phyloP scores from a whole-genome alignment of 768 basidiomycete species.

The Heimioporus sp. region DNA sequence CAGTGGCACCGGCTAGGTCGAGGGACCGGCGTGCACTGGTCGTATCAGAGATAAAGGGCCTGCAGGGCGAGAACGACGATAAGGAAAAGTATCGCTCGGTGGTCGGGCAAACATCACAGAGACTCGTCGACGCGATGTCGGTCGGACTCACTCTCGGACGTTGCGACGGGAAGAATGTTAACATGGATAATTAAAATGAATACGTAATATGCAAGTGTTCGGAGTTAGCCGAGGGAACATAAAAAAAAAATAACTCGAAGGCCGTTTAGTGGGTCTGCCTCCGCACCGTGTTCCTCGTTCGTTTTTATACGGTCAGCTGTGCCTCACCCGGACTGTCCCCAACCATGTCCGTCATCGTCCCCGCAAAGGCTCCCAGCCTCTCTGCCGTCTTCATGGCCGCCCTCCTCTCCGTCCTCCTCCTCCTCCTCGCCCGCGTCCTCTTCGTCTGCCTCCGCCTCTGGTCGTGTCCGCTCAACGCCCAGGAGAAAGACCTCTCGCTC shows the following conservation, averaged over 20 bases:
- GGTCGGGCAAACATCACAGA: too few relatives aligned
- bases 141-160: too few relatives aligned
- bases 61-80: too few relatives aligned
- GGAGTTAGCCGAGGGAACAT: conserved; percentile 27
- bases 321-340: neutral
- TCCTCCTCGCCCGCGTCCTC: conserved; percentile 31
- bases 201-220: conserved; percentile 14
- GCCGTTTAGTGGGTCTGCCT: conserved; percentile 10
- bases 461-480: conserved; percentile 18
- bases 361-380: conserved; percentile 28
- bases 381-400: conserved; percentile 33
- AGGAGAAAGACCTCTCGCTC: conserved; percentile 7
- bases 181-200: neutral
- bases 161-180: too few relatives aligned
- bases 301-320: conserved; percentile 17
- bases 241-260: conserved; percentile 19
- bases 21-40: too few relatives aligned
- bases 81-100: too few relatives aligned
- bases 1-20: neutral
- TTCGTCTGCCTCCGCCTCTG: conserved; percentile 27
- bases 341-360: conserved; percentile 32
- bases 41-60: too few relatives aligned
- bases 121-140: too few relatives aligned
- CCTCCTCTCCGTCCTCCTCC: conserved; percentile 23
- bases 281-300: conserved; percentile 14